phyloP scores from a whole-genome alignment of 1,139 yeast genomes.

The Hanseniaspora gamundiae region DNA sequence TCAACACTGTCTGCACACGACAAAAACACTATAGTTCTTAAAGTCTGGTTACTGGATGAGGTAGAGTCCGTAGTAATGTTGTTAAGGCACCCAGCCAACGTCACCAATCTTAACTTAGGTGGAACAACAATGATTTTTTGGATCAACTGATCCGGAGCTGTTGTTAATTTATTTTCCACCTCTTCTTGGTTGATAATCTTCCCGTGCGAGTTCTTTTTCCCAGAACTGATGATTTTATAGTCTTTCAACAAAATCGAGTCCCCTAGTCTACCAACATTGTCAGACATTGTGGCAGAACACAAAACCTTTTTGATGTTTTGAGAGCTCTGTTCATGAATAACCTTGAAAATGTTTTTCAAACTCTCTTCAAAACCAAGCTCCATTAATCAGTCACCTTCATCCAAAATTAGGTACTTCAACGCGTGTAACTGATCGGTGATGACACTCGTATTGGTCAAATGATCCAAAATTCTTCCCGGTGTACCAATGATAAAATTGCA shows the following conservation, averaged over 20 bases:
- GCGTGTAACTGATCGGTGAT: slow-evolving; percentile 61
- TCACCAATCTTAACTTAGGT: slow-evolving; percentile 77
- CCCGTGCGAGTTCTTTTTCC: slow-evolving; percentile 25
- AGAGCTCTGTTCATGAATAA: slow-evolving; percentile 40
- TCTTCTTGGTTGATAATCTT: slow-evolving; percentile 31
- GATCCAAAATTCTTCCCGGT: slow-evolving; percentile 87
- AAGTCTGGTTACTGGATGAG: slow-evolving; percentile 10
- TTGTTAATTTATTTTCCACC: slow-evolving; percentile 26
- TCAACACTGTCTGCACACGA: slow-evolving; percentile 94
- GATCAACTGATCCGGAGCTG: slow-evolving; percentile 83
- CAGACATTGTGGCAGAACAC: slow-evolving; percentile 91
- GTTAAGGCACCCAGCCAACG: slow-evolving; percentile 56
- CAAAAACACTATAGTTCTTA: slow-evolving; percentile 71
- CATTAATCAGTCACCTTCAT: slow-evolving; percentile 92
- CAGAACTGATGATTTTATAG: slow-evolving; percentile 52
- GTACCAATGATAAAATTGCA: slow-evolving; percentile 83
- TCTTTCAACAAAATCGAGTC: slow-evolving; percentile 50
- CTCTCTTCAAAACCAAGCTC: slow-evolving; percentile 95
- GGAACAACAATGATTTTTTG: slow-evolving; percentile 78
- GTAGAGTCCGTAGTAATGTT: slow-evolving; percentile 30
- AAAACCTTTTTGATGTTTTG: slow-evolving; percentile 54
- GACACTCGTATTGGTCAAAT: slow-evolving; percentile 71
- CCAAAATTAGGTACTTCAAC: slow-evolving; percentile 73
- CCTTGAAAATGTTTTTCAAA: slow-evolving; percentile 57
- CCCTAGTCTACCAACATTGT: slow-evolving; percentile 69